A percentile compares a stretch with the other conserved stretches of the same genome.
phyloP scores from a whole-genome alignment of 345 rosid species.

The Alliaria petiolata region DNA sequence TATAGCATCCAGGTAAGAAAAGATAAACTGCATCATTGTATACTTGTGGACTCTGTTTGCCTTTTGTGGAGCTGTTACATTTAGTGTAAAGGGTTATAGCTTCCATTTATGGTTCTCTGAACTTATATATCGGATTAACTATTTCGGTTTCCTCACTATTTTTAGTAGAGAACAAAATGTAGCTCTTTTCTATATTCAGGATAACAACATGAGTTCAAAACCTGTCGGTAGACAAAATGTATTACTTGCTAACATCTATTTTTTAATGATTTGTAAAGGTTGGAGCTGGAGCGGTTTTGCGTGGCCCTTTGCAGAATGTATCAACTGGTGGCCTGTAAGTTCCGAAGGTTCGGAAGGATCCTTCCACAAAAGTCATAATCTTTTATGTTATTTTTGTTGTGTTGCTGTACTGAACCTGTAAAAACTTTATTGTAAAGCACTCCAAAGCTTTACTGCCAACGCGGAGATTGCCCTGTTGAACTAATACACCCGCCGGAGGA shows the following conservation, averaged over 20 bases:
- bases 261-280: slow-evolving; percentile 46
- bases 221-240: background rate
- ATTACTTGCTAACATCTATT: background rate
- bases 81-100: background rate
- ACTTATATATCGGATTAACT: background rate
- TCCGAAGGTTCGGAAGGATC: slow-evolving; percentile 34
- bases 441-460: slow-evolving; percentile 73
- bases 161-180: background rate
- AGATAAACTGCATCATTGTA: background rate
- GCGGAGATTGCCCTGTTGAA: slow-evolving; percentile 74
- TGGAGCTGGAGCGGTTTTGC: slow-evolving; percentile 76
- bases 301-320: slow-evolving; percentile 75
- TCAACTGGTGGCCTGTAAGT: slow-evolving; percentile 74
- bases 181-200: background rate
- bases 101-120: background rate
- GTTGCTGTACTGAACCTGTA: slow-evolving; percentile 12
- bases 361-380: slow-evolving; percentile 4
- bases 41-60: background rate
- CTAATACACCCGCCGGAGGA: slow-evolving; percentile 90
- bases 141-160: background rate
- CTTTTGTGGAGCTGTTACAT: background rate
- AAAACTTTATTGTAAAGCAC: too few relatives aligned
- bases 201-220: background rate
- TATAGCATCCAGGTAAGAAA: slow-evolving; percentile 32
- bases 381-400: background rate